Percentiles rank a stretch among this genome's conserved stretches.
These are phyloP conservation scores for Plasmodium ovale DNA, from an alignment of 169 alveolate species.

Conservation along the genomic window DNA sequence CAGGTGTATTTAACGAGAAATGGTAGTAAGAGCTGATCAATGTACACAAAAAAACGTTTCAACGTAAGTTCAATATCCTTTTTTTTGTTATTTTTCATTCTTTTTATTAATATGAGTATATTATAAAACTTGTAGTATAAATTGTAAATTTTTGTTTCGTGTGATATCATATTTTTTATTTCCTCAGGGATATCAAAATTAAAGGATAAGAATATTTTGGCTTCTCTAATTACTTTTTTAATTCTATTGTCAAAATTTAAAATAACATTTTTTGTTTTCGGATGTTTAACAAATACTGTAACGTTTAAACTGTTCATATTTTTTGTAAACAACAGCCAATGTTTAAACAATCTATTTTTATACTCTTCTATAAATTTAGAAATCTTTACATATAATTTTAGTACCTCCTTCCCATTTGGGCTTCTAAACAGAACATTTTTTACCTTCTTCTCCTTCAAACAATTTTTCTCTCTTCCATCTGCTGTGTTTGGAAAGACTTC, in stretches of 20 bases:
- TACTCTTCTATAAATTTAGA: constrained; percentile 67
- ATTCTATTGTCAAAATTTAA: constrained; percentile 68
- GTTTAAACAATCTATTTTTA: constrained; percentile 66
- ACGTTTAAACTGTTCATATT: constrained; percentile 69
- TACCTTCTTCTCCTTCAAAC: constrained; percentile 9
- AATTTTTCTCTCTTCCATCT: background rate
- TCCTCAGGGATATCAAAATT: constrained; percentile 72
- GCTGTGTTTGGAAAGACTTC: background rate
- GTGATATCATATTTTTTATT: constrained; percentile 68
- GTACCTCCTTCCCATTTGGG: constrained; percentile 61
- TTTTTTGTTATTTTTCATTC: constrained; percentile 59
- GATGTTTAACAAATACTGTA: constrained; percentile 74
- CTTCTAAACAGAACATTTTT: constrained; percentile 49
- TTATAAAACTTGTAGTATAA: constrained; percentile 64
- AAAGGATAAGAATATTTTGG: constrained; percentile 71
- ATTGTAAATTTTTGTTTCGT: constrained; percentile 62
- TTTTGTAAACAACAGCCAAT: constrained; percentile 56
- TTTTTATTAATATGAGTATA: constrained; percentile 65
- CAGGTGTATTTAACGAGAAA: constrained; percentile 70
- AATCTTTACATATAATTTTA: constrained; percentile 71
- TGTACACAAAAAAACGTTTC: constrained; percentile 38
- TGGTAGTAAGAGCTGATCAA: constrained; percentile 54
- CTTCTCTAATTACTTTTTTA: constrained; percentile 74
- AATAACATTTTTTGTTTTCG: constrained; percentile 67
- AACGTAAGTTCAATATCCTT: constrained; percentile 42